Evolutionary conservation across 2,329 filamentous ascomycete genomes (phyloP).

Genomic region (Curvularia verruculosa): DNA sequence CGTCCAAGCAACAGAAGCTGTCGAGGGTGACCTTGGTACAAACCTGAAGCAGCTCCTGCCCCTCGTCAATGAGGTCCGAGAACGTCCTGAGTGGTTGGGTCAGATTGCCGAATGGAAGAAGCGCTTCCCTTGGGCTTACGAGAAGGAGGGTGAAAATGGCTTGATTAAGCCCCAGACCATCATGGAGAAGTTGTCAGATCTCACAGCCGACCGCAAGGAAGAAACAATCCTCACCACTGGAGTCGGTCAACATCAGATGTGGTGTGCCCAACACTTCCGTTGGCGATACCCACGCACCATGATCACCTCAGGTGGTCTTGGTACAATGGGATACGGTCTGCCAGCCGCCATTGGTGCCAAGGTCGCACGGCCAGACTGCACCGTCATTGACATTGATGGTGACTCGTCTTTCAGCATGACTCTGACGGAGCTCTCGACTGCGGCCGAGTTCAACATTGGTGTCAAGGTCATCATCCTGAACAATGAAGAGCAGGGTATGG

Average conservation of each 20-base stretch:
- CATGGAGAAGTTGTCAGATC: conserved; percentile 85
- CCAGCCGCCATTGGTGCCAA: conserved; percentile 95
- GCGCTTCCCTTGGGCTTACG: conserved; percentile 87
- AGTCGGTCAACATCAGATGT: conserved; percentile 99
- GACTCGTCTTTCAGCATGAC: conserved; percentile 99
- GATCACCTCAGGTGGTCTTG: conserved; percentile 94
- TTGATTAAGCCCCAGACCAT: conserved; percentile 94
- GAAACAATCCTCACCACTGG: conserved; percentile 89
- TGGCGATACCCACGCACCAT: conserved; percentile 92
- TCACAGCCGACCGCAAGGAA: conserved; percentile 80
- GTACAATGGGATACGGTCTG: conserved; percentile 94
- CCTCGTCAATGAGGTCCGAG: conserved; percentile 66
- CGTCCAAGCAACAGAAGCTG: conserved; percentile 91
- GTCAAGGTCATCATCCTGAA: conserved; percentile 95
- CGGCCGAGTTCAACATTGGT: conserved; percentile 93
- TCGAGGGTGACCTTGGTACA: conserved; percentile 86
- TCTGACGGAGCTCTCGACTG: conserved; percentile 89
- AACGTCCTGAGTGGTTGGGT: conserved; percentile 83
- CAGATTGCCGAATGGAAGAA: conserved; percentile 91
- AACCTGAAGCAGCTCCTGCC: conserved; percentile 81
- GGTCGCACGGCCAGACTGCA: conserved; percentile 78
- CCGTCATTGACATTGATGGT: conserved; percentile 95
- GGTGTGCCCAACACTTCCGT: conserved; percentile 94
- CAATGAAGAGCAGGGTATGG: conserved; percentile 98
- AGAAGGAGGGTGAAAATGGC: conserved; percentile 74